These are phyloP conservation scores for Pythium plurisporium DNA, from an alignment of 352 stramenopile genomes.

Conservation along the genomic window DNA sequence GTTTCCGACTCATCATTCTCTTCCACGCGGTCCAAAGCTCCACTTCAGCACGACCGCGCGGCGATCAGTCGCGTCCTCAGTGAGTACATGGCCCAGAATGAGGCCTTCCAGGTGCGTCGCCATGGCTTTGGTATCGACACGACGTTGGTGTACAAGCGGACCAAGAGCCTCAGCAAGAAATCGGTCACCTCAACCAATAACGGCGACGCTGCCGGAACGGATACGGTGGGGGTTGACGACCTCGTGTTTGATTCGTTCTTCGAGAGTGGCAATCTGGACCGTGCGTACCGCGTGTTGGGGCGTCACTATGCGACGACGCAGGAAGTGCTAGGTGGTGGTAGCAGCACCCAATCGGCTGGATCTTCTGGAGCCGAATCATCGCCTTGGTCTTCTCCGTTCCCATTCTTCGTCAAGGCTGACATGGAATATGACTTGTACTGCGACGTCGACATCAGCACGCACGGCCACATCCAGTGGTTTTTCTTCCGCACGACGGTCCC, in stretches of 20 bases:
- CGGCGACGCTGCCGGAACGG: background rate
- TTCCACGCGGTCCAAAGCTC: background rate
- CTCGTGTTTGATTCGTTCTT: conserved; percentile 61
- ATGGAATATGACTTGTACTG: conserved; percentile 75
- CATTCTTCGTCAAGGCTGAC: conserved; percentile 54
- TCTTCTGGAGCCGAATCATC: too few relatives aligned
- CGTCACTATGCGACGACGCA: conserved; percentile 48
- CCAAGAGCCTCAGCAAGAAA: conserved; percentile 24
- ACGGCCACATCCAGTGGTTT: conserved; percentile 88
- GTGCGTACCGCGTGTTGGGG: conserved; percentile 51
- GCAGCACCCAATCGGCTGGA: too few relatives aligned
- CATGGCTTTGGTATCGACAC: conserved; percentile 57
- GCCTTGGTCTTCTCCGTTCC: conserved; percentile 30
- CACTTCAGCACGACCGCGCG: conserved; percentile 16
- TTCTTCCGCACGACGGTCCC: conserved; percentile 65
- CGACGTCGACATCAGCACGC: conserved; percentile 63
- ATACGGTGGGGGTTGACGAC: conserved; percentile 23
- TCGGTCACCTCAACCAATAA: too few relatives aligned
- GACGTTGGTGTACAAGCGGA: conserved; percentile 62
- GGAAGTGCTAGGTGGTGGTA: conserved; percentile 26
- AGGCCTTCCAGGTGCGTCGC: conserved; percentile 50
- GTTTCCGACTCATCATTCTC: background rate
- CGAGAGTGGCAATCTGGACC: conserved; percentile 75
- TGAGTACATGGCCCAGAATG: conserved; percentile 73
- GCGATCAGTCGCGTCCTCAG: conserved; percentile 40